These are phyloP conservation scores for Alternaria triticina DNA, from an alignment of 2,329 filamentous ascomycete species.

Conservation along the genomic window DNA sequence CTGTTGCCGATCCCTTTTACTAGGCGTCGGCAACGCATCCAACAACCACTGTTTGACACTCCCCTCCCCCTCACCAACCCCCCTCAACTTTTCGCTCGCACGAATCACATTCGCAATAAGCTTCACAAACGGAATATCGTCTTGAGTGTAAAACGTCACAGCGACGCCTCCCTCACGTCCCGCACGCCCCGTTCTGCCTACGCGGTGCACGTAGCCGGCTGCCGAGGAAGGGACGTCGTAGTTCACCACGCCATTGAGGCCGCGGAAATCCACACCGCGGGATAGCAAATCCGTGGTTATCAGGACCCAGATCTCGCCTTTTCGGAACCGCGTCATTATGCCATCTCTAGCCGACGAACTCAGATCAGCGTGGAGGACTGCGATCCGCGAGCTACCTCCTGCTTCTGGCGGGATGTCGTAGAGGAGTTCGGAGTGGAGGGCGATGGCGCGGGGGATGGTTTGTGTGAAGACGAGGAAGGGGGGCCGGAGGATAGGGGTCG, in stretches of 20 bases:
- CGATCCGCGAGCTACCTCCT: constrained; percentile 82
- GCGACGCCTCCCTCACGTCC: constrained; percentile 87
- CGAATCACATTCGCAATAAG: constrained; percentile 92
- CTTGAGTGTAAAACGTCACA: constrained; percentile 93
- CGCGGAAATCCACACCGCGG: constrained; percentile 91
- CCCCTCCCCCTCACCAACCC: constrained; percentile 49
- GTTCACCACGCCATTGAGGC: constrained; percentile 95
- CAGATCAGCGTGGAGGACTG: constrained; percentile 87
- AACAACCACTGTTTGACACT: constrained; percentile 74
- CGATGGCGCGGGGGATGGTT: constrained; percentile 87
- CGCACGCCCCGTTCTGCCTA: constrained; percentile 87
- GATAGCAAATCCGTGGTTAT: constrained; percentile 95
- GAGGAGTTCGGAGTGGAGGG: constrained; percentile 85
- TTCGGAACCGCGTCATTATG: constrained; percentile 89
- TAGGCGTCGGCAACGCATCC: constrained; percentile 81
- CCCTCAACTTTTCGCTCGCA: constrained; percentile 74
- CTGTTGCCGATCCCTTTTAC: constrained; percentile 82
- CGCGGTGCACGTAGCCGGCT: constrained; percentile 90
- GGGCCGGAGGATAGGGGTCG: constrained; percentile 68
- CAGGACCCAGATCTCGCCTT: constrained; percentile 92
- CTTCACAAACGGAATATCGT: constrained; percentile 89
- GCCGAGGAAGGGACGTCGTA: constrained; percentile 95
- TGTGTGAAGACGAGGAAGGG: constrained; percentile 97
- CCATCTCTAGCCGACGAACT: constrained; percentile 75
- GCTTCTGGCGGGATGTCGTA: constrained; percentile 94